Evolutionary conservation across 257 asterid species (phyloP), one percentile per base, ranked within the genome.

Genomic region (Nicotiana otophora): DNA sequence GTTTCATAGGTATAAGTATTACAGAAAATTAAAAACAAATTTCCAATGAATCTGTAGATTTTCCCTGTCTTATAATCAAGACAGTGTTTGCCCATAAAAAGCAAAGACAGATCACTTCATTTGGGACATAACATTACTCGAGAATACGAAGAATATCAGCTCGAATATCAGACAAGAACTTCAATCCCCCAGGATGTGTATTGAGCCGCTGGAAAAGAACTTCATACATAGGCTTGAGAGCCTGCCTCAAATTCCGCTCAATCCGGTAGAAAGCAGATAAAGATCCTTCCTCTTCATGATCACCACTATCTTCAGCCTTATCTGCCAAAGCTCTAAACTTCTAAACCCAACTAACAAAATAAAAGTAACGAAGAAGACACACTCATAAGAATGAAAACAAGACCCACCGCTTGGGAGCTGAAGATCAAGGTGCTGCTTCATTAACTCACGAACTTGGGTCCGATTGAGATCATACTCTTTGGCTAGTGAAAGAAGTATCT

Each of bases 181-280:
- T 94, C 65, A 96, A 84, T 51, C 99, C 99, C 85, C 99, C 98
- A 36, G 99, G 97, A 85, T 96, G 97, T 2, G 93, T 92, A 88
- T 96, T 96, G 89, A 96, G 85, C 83, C 97, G 89, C 86, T 94
- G 97, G 87, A 96, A 94, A 61, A 96, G 94, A 81, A 92, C 87
- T 84, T 92, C 98, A 81, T 96, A 94, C 92, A 87, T 91, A 85
- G 99, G 99, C 91, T 91, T 93, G 86, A 96, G 96, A 66, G 96
- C 91, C 53, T 90, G 92, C 88, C 98, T 89, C 91, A 94, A 85
- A 79, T 88, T 93, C 84, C 92, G 85, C 86, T 93, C 98, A 80
- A 93, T 92, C 90, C 95, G 89, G 84, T 96, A 93, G 87, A 96
- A 94, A 75, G 97, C 90, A 42, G 98, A 90, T 83, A 90, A 86